Percentiles rank a stretch among this genome's conserved stretches.
phyloP scores from a whole-genome alignment of 2,329 filamentous ascomycete species.

The Fusarium euwallaceae region DNA sequence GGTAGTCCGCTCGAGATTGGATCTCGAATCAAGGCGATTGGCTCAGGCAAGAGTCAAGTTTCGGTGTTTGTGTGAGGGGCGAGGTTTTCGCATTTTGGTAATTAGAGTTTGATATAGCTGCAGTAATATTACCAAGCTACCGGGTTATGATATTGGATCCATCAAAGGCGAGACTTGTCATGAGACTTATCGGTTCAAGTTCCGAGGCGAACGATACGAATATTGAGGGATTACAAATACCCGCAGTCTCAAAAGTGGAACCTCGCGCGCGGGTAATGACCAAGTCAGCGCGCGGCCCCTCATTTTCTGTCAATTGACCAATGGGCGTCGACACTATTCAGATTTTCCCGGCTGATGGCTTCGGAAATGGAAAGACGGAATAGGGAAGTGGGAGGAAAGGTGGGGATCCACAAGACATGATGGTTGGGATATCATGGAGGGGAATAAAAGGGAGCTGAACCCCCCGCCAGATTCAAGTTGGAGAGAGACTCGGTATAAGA shows the following conservation, averaged over 20 bases:
- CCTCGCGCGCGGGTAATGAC: slow-evolving; percentile 49
- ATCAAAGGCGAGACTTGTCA: not conserved
- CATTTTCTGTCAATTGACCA: not conserved
- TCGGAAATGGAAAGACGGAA: slow-evolving; percentile 31
- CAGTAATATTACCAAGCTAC: not conserved
- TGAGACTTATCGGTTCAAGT: not conserved
- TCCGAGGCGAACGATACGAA: slow-evolving; percentile 13
- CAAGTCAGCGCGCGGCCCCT: slow-evolving; percentile 16
- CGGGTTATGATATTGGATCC: not conserved
- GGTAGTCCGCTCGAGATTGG: slow-evolving; percentile 73
- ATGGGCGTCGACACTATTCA: slow-evolving; percentile 1
- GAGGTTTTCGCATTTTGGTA: not conserved
- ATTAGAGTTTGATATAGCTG: not conserved
- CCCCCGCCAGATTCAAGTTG: not conserved
- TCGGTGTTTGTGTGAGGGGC: slow-evolving; percentile 52
- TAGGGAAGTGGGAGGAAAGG: slow-evolving; percentile 8
- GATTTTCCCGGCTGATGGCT: slow-evolving; percentile 4
- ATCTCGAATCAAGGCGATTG: slow-evolving; percentile 67
- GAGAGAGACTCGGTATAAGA: not conserved
- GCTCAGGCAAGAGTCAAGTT: slow-evolving; percentile 49
- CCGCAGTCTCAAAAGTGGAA: slow-evolving; percentile 19
- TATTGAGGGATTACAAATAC: slow-evolving; percentile 35
- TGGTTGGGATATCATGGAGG: slow-evolving; percentile 22
- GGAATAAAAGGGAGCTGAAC: slow-evolving; percentile 28
- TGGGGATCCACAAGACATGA: slow-evolving; percentile 37